phyloP scores from a whole-genome alignment of 345 rosid genomes.

The Aethionema arabicum region DNA sequence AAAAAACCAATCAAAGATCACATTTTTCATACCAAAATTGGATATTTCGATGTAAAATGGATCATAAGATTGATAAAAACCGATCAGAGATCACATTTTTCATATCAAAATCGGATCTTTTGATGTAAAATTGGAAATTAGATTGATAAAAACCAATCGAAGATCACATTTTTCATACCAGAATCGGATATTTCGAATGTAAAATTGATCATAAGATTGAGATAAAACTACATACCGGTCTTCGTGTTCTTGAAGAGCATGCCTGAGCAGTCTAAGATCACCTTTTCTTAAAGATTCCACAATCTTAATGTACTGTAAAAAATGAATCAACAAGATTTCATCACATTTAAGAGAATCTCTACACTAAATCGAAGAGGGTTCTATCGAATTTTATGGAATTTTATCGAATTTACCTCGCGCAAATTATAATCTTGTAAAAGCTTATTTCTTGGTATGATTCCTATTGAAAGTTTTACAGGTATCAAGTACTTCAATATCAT shows the following conservation, averaged over 20 bases:
- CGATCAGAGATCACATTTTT: too few species aligned
- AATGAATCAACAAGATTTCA: not conserved
- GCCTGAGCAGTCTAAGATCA: slow-evolving; percentile 86
- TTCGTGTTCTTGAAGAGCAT: slow-evolving; percentile 86
- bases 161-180: too few species aligned
- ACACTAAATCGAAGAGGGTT: not conserved
- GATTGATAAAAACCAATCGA: too few species aligned
- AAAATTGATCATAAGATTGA: slow-evolving; percentile 11
- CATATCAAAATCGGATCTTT: too few species aligned
- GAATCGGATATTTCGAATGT: too few species aligned
- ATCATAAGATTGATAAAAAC: too few species aligned
- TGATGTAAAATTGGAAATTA: too few species aligned
- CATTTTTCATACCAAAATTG: too few species aligned
- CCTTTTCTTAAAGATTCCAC: slow-evolving; percentile 73
- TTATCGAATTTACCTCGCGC: slow-evolving; percentile 58
- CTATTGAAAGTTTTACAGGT: slow-evolving; percentile 92
- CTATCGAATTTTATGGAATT: slow-evolving; percentile 9
- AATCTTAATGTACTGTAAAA: slow-evolving; percentile 62
- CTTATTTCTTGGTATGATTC: slow-evolving; percentile 66
- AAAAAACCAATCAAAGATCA: too few species aligned
- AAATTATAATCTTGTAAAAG: slow-evolving; percentile 69
- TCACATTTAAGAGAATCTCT: slow-evolving; percentile 3
- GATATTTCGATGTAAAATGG: too few species aligned
- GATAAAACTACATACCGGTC: slow-evolving; percentile 52
- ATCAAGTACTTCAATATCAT: slow-evolving; percentile 93